phyloP scores from a whole-genome alignment of 306 rosid species.

The Medicago lupulina region DNA sequence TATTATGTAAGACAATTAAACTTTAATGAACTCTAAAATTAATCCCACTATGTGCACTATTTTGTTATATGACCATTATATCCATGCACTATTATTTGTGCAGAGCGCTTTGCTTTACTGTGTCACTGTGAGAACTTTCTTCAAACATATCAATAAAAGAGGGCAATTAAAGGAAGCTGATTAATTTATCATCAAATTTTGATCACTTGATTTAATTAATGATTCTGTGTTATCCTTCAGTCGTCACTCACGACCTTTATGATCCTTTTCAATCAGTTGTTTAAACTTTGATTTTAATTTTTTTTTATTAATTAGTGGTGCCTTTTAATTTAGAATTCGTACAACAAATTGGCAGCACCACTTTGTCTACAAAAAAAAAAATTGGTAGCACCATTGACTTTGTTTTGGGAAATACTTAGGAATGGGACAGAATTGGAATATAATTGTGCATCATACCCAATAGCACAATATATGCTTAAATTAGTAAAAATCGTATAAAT shows the following conservation, averaged over 20 bases:
- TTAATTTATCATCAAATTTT: constrained; percentile 5
- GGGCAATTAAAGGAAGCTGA: constrained; percentile 26
- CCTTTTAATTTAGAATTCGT: constrained; percentile 20
- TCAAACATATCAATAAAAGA: neutral
- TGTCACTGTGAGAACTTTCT: constrained; percentile 25
- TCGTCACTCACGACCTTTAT: constrained; percentile 37
- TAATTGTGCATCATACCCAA: neutral
- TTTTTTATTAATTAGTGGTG: neutral
- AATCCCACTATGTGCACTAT: neutral
- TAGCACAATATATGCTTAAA: neutral
- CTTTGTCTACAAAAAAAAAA: too few relatives aligned
- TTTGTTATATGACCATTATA: too few relatives aligned
- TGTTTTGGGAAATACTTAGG: neutral
- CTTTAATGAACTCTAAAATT: neutral
- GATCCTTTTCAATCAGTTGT: constrained; percentile 21
- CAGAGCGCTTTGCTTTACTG: constrained; percentile 5
- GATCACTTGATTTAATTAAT: constrained; percentile 8
- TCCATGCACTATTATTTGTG: neutral
- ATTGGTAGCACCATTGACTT: constrained; percentile 17
- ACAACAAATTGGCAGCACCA: constrained; percentile 11
- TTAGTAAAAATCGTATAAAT: neutral
- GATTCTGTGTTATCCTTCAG: constrained; percentile 18
- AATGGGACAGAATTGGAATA: constrained; percentile 12
- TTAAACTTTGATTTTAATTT: constrained; percentile 17
- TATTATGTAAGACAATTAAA: constrained; percentile 5